Conservation (phyloP, 1,139 yeast genomes). For the Wickerhamomyces sp. region DNA sequence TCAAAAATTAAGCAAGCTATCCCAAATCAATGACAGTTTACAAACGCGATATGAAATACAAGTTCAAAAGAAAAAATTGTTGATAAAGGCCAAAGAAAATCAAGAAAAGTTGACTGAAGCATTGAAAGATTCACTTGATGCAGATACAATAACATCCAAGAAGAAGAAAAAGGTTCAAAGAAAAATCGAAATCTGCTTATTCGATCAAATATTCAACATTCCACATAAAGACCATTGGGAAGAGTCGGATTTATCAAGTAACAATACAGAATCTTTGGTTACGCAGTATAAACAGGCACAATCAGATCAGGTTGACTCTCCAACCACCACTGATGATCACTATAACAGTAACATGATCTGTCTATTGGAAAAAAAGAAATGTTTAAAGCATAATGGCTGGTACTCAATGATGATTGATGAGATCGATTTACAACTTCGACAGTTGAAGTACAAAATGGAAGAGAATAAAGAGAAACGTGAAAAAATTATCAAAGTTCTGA, state of each 20-base stretch:
- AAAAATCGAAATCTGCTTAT: constrained; percentile 25
- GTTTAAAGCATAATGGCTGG: constrained; percentile 69
- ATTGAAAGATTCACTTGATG: constrained; percentile 7
- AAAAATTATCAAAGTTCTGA: constrained; percentile 31
- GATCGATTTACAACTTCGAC: constrained; percentile 32
- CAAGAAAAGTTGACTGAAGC: constrained; percentile 26
- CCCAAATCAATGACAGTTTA: constrained; percentile 15
- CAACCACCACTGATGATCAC: constrained; percentile 10
- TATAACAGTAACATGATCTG: too few species aligned
- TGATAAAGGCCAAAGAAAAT: constrained; percentile 22
- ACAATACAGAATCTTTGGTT: constrained; percentile 14
- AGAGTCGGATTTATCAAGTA: constrained; percentile 13
- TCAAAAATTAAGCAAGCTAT: constrained; percentile 16
- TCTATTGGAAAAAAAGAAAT: constrained; percentile 57
- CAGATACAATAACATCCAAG: constrained; percentile 3
- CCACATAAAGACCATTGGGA: constrained; percentile 2
- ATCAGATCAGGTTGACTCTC: constrained; percentile 7
- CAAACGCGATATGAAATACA: constrained; percentile 10
- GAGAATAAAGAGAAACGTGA: constrained; percentile 22
- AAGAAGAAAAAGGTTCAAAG: constrained; percentile 11
- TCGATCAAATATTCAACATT: constrained; percentile 26
- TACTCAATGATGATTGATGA: constrained; percentile 45
- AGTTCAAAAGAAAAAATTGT: constrained; percentile 12
- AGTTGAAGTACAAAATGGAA: constrained; percentile 28
- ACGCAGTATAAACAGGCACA: constrained; percentile 10